Percentiles rank a stretch among this genome's conserved stretches.
Evolutionary conservation across 352 stramenopile genomes (phyloP).

Genomic region (Phytophthora pini): DNA sequence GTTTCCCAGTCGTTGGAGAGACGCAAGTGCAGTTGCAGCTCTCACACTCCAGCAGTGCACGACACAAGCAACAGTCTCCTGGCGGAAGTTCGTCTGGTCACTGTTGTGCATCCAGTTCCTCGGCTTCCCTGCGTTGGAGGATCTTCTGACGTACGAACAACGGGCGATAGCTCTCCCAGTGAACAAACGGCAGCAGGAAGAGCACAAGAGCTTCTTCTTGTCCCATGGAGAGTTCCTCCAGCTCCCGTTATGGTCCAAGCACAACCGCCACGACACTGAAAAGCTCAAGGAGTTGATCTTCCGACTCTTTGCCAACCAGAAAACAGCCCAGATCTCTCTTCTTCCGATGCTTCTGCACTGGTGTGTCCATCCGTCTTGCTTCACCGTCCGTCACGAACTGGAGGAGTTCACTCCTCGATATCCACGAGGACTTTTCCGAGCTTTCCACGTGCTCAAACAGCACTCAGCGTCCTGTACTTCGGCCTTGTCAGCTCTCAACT

Average conservation of each 20-base stretch:
- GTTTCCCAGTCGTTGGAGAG: constrained; percentile 50
- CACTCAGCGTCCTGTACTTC: constrained; percentile 15
- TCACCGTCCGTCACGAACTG: constrained; percentile 41
- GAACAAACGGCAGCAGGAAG: constrained; percentile 10
- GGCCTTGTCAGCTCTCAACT: constrained; percentile 16
- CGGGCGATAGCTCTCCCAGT: constrained; percentile 5
- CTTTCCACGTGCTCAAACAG: constrained; percentile 33
- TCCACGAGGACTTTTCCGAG: constrained; percentile 48
- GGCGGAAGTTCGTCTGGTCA: constrained; percentile 50
- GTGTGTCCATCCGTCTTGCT: constrained; percentile 41
- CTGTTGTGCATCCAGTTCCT: constrained; percentile 48
- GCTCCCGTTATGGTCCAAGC: constrained; percentile 57
- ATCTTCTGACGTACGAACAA: constrained; percentile 31
- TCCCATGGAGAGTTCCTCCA: constrained; percentile 34
- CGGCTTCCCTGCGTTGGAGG: constrained; percentile 33
- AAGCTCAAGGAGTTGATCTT: constrained; percentile 45
- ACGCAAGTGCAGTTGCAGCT: constrained; percentile 37
- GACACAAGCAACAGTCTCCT: constrained; percentile 24
- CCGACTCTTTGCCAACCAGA: constrained; percentile 32
- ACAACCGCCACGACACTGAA: neutral
- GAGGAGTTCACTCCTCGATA: constrained; percentile 44
- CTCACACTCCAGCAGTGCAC: constrained; percentile 40
- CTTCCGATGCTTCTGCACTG: constrained; percentile 49
- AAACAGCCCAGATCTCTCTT: constrained; percentile 17
- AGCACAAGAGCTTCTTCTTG: constrained; percentile 11